Percentiles rank a stretch among this genome's conserved stretches.
Conservation (phyloP, 108 stramenopile species). For the Cylindrotheca closterium region DNA sequence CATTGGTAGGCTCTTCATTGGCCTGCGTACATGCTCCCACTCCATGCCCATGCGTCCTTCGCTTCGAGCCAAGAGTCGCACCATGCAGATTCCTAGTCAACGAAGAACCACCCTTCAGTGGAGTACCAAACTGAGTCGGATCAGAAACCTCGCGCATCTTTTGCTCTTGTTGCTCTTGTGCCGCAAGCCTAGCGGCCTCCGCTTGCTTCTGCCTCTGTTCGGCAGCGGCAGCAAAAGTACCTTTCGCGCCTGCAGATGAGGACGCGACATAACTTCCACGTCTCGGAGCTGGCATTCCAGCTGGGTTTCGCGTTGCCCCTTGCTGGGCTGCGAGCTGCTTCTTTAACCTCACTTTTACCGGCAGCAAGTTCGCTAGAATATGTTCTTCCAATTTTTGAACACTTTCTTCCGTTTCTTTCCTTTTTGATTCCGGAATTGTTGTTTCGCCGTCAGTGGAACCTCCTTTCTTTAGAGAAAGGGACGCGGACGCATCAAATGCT, state of each 20-base stretch:
- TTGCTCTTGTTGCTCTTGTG: conserved; percentile 25
- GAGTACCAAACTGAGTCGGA: conserved; percentile 59
- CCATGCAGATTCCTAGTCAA: conserved; percentile 68
- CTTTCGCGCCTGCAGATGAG: conserved; percentile 28
- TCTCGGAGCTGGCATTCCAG: conserved; percentile 59
- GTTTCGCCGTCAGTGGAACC: conserved; percentile 23
- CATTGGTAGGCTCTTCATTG: conserved; percentile 15
- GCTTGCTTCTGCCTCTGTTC: conserved; percentile 59
- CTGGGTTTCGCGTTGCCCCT: conserved; percentile 77
- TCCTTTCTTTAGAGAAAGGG: not conserved
- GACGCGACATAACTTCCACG: conserved; percentile 41
- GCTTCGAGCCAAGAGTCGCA: conserved; percentile 49
- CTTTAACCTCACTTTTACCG: conserved; percentile 79
- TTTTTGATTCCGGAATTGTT: conserved; percentile 40
- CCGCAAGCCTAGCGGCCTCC: conserved; percentile 40
- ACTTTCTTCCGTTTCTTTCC: conserved; percentile 72
- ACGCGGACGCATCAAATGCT: conserved; percentile 1
- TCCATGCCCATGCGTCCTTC: conserved; percentile 35
- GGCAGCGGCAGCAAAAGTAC: conserved; percentile 66
- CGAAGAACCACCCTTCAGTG: conserved; percentile 47
- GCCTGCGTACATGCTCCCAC: conserved; percentile 16
- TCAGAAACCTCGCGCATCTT: conserved; percentile 16
- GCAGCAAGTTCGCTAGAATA: conserved; percentile 79
- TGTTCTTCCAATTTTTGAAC: conserved; percentile 84
- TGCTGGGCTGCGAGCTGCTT: conserved; percentile 84